Conservation (phyloP, 1,284 basidiomycete species). For the Tetrapyrgos nigripes region DNA sequence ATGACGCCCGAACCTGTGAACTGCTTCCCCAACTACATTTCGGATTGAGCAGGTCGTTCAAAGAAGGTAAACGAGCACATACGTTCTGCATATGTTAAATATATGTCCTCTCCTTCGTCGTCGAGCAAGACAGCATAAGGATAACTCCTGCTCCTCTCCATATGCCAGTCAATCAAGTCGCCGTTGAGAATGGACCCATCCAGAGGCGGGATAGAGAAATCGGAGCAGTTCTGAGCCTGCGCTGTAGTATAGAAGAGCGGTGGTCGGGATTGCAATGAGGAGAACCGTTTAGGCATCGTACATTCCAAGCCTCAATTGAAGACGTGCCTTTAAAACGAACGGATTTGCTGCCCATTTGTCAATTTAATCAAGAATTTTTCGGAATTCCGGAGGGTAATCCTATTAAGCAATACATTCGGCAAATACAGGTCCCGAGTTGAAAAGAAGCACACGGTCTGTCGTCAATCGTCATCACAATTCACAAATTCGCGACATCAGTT, state of each 20-base stretch:
- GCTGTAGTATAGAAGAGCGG: not conserved
- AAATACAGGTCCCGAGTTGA: too few species aligned
- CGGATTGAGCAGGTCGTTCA: not conserved
- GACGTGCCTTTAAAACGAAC: too few species aligned
- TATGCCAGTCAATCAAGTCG: not conserved
- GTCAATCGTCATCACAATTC: too few species aligned
- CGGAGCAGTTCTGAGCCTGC: not conserved
- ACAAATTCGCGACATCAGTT: too few species aligned
- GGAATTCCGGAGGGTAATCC: too few species aligned
- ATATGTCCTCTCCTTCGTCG: not conserved
- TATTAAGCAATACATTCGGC: too few species aligned
- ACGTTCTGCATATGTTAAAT: not conserved
- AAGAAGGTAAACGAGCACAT: not conserved
- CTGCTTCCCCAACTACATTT: not conserved
- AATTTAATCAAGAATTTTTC: too few species aligned
- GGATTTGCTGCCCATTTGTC: too few species aligned
- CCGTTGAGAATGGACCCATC: not conserved
- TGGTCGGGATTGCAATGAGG: not conserved
- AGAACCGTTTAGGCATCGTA: not conserved
- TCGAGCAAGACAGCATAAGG: not conserved
- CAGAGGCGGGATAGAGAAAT: not conserved
- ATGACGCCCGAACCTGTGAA: not conserved
- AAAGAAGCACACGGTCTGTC: too few species aligned
- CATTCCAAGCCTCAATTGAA: not conserved
- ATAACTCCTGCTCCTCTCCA: not conserved